These are phyloP conservation scores for Coemansia sp. DNA, from an alignment of 192 early-diverging fungal genomes.

Conservation along the genomic window DNA sequence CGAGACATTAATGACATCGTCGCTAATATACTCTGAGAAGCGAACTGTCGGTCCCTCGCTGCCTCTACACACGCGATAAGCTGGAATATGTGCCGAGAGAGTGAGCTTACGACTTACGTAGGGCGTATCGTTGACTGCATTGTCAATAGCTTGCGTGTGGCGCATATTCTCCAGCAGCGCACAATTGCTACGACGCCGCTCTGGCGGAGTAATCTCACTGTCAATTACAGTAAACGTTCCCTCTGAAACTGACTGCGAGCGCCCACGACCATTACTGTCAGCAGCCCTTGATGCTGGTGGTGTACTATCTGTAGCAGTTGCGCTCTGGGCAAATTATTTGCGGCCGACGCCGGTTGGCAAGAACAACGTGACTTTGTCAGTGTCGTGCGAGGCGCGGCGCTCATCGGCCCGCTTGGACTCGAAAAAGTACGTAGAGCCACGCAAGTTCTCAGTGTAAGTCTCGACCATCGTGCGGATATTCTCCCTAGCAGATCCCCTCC, in stretches of 20 bases:
- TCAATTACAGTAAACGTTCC: slow-evolving; percentile 35
- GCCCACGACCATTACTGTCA: slow-evolving; percentile 2
- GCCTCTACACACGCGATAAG: slow-evolving; percentile 20
- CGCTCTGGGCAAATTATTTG: not conserved
- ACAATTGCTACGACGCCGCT: slow-evolving; percentile 12
- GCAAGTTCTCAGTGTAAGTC: slow-evolving; percentile 28
- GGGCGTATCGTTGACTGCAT: not conserved
- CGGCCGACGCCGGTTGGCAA: not conserved
- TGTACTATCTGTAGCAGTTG: not conserved
- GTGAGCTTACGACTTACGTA: slow-evolving; percentile 42
- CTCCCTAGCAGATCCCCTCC: not conserved
- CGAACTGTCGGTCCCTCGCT: slow-evolving; percentile 20
- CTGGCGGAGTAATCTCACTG: slow-evolving; percentile 3
- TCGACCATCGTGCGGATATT: slow-evolving; percentile 16
- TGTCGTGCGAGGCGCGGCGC: slow-evolving; percentile 24
- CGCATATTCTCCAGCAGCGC: slow-evolving; percentile 20
- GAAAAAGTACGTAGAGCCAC: slow-evolving; percentile 21
- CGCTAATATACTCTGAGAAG: slow-evolving; percentile 22
- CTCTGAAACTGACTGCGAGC: slow-evolving; percentile 19
- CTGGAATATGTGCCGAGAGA: slow-evolving; percentile 22
- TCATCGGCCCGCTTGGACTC: slow-evolving; percentile 17
- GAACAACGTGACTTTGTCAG: slow-evolving; percentile 15
- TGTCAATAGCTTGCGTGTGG: slow-evolving; percentile 33
- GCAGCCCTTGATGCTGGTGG: not conserved
- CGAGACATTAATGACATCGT: slow-evolving; percentile 12